phyloP scores from a whole-genome alignment of 2,329 filamentous ascomycete species.

The Celoporthe dispersa region DNA sequence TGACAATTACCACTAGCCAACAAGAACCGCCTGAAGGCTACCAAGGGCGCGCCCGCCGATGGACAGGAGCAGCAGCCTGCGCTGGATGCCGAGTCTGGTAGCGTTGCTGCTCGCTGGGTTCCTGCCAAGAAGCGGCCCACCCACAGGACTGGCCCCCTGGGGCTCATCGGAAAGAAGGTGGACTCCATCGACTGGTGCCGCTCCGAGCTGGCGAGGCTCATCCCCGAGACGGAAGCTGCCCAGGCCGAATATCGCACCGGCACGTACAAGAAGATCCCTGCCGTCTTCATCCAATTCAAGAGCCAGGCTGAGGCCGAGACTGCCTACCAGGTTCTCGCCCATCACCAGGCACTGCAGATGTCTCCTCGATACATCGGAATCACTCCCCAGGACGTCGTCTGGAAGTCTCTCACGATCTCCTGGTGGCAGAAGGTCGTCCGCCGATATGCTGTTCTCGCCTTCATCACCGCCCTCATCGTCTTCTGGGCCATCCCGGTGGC shows the following conservation, averaged over 20 bases:
- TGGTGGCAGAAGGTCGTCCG: constrained; percentile 86
- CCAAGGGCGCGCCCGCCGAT: constrained; percentile 54
- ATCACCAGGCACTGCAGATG: constrained; percentile 88
- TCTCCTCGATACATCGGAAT: constrained; percentile 83
- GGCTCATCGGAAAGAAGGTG: constrained; percentile 81
- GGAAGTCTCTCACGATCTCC: constrained; percentile 80
- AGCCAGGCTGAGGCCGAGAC: constrained; percentile 82
- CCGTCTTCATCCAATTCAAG: constrained; percentile 90
- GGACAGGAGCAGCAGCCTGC: constrained; percentile 49
- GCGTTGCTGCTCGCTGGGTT: constrained; percentile 76
- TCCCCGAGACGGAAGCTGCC: constrained; percentile 69
- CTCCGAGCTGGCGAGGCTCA: constrained; percentile 74
- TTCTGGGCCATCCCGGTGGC: constrained; percentile 84
- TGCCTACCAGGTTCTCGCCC: constrained; percentile 84
- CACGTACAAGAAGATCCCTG: constrained; percentile 68
- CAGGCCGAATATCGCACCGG: constrained; percentile 70
- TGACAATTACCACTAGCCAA: constrained; percentile 58
- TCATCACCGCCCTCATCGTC: constrained; percentile 77
- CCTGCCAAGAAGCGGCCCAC: constrained; percentile 74
- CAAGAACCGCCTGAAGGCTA: constrained; percentile 67
- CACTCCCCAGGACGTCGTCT: constrained; percentile 81
- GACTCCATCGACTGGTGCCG: constrained; percentile 94
- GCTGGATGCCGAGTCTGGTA: constrained; percentile 69
- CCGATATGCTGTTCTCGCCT: constrained; percentile 68
- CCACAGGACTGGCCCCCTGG: constrained; percentile 71